A percentile compares a stretch with the other conserved stretches of the same genome.
Evolutionary conservation across 305 asterid species (phyloP).

Genomic region (Solanum hybrid): DNA sequence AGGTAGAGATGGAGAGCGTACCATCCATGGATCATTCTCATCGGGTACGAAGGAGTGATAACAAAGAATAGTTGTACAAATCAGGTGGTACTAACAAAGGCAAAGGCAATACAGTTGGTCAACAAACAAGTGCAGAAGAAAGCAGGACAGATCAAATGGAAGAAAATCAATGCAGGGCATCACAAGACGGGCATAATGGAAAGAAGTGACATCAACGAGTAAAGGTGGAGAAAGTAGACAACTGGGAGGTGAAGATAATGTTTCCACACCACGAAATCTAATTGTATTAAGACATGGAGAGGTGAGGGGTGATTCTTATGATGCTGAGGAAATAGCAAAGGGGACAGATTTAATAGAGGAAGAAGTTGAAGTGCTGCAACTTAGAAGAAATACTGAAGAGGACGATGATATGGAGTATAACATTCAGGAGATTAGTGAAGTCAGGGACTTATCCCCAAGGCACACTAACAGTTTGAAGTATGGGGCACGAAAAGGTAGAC

Average conservation of each 20-base stretch:
- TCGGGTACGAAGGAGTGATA: not conserved
- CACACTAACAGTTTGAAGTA: too few species aligned
- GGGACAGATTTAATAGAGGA: not conserved
- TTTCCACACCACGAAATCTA: not conserved
- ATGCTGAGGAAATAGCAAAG: not conserved
- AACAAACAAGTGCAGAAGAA: not conserved
- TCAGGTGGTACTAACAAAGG: not conserved
- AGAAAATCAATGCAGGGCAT: not conserved
- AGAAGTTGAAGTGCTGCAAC: not conserved
- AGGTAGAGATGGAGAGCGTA: not conserved
- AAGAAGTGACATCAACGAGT: not conserved
- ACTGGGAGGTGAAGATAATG: not conserved
- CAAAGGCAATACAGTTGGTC: not conserved
- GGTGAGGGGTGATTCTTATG: not conserved
- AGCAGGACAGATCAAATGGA: not conserved
- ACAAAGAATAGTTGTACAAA: not conserved
- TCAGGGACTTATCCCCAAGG: too few species aligned
- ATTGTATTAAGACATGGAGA: not conserved
- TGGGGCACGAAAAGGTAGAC: too few species aligned
- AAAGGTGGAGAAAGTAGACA: not conserved
- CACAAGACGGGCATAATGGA: not conserved
- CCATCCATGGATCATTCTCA: not conserved
- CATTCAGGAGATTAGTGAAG: too few species aligned
- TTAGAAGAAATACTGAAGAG: not conserved
- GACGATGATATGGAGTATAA: too few species aligned